Percentiles rank a stretch among this genome's conserved stretches.
phyloP scores from a whole-genome alignment of 2,329 filamentous ascomycete species.

The Colletotrichum caudatum region DNA sequence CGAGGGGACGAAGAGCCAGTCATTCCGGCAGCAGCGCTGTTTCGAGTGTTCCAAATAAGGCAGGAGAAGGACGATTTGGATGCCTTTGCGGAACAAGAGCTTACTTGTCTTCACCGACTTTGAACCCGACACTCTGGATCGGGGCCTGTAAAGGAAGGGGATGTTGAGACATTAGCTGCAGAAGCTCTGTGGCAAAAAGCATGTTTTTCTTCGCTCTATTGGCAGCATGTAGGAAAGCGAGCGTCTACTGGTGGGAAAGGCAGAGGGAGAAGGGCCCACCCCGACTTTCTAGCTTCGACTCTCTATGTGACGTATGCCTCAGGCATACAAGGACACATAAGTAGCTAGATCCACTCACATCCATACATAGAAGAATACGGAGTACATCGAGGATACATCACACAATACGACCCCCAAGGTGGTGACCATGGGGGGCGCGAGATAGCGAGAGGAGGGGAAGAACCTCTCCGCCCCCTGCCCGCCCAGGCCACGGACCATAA shows the following conservation, averaged over 20 bases:
- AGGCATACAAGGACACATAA: too few relatives aligned
- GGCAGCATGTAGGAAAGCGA: background rate
- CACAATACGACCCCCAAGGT: too few relatives aligned
- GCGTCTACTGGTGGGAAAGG: constrained; percentile 38
- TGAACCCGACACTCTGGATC: constrained; percentile 36
- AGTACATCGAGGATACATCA: too few relatives aligned
- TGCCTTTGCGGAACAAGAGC: constrained; percentile 22
- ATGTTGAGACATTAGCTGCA: constrained; percentile 23
- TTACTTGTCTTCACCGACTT: constrained; percentile 35
- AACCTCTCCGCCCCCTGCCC: constrained; percentile 6
- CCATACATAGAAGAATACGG: too few relatives aligned
- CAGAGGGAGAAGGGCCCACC: background rate
- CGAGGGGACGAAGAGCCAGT: constrained; percentile 12
- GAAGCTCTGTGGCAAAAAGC: constrained; percentile 16
- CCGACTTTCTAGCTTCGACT: too few relatives aligned
- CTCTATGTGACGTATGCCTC: too few relatives aligned
- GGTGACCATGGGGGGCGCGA: background rate
- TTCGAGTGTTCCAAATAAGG: constrained; percentile 30
- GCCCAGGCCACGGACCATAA: constrained; percentile 5
- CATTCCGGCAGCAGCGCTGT: constrained; percentile 6
- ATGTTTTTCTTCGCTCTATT: constrained; percentile 12
- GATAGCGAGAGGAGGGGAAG: background rate
- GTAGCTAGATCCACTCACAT: too few relatives aligned
- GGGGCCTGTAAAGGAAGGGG: constrained; percentile 26
- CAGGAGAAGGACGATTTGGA: constrained; percentile 33